Evolutionary conservation across 2,329 filamentous ascomycete species (phyloP).

Genomic region (Trichoderma semiorbis): DNA sequence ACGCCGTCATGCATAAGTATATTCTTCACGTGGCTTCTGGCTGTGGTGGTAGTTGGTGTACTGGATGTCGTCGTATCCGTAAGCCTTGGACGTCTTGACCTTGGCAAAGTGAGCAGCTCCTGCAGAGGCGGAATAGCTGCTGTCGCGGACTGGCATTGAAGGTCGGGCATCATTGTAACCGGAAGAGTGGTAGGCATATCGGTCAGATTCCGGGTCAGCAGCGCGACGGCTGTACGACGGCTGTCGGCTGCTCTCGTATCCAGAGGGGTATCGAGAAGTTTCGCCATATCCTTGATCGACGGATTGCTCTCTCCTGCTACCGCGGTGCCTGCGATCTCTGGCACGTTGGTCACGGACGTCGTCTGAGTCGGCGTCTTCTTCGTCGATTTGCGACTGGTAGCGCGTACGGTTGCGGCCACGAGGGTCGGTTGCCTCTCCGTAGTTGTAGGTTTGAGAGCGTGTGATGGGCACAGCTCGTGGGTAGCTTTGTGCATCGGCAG

Average conservation of each 20-base stretch:
- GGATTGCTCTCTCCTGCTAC: constrained; percentile 35
- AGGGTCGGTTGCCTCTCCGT: constrained; percentile 25
- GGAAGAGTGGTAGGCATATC: constrained; percentile 26
- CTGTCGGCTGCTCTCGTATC: constrained; percentile 29
- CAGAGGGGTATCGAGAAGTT: constrained; percentile 29
- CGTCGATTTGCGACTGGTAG: constrained; percentile 35
- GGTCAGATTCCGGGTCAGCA: constrained; percentile 26
- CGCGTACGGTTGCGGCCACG: constrained; percentile 39
- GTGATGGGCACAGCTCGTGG: constrained; percentile 30
- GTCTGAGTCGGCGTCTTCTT: constrained; percentile 35
- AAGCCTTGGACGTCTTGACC: constrained; percentile 35
- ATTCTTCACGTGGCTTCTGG: constrained; percentile 26
- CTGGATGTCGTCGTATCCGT: constrained; percentile 30
- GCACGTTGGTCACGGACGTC: constrained; percentile 32
- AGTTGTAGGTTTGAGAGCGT: constrained; percentile 36
- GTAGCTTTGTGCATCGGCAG: constrained; percentile 27
- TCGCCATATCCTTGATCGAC: constrained; percentile 29
- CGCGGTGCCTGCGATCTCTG: constrained; percentile 35
- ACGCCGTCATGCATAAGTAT: constrained; percentile 24
- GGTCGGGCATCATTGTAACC: constrained; percentile 29
- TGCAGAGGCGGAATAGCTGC: constrained; percentile 29
- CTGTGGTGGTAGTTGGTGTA: constrained; percentile 27
- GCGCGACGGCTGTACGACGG: constrained; percentile 30
- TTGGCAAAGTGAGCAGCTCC: constrained; percentile 28
- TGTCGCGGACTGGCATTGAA: constrained; percentile 30